Evolutionary conservation across 2,329 filamentous ascomycete species (phyloP).

Genomic region (Penicillium italicum): DNA sequence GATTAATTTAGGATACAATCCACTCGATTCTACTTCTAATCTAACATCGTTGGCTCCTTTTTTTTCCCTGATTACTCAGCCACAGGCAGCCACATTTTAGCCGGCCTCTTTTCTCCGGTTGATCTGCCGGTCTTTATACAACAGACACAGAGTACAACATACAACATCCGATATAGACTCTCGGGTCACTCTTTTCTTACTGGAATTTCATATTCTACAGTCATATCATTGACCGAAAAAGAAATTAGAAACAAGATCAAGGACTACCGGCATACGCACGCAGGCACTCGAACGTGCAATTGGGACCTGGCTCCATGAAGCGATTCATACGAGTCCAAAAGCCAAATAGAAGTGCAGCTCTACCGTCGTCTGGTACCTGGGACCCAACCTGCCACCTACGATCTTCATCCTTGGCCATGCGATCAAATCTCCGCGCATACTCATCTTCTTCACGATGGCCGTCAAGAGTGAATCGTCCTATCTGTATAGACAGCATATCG

Average conservation of each 20-base stretch:
- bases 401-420: not conserved
- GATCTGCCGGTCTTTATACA: not conserved
- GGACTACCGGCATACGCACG: not conserved
- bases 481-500: not conserved
- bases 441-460: not conserved
- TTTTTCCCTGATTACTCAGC: conserved; percentile 19
- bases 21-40: not conserved
- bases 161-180: no score
- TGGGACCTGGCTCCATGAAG: not conserved
- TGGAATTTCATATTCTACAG: not conserved
- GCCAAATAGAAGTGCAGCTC: not conserved
- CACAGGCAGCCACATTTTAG: conserved; percentile 20
- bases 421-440: not conserved
- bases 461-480: not conserved
- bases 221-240: not conserved
- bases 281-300: no score
- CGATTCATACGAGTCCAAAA: conserved; percentile 1
- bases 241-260: not conserved
- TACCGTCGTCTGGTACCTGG: not conserved
- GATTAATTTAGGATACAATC: not conserved
- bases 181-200: no score
- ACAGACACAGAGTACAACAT: no score
- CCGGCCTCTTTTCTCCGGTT: not conserved
- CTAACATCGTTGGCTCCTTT: not conserved
- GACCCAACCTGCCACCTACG: not conserved